phyloP scores from a whole-genome alignment of 2,329 filamentous ascomycete species.

The Xylariaceae sp. region DNA sequence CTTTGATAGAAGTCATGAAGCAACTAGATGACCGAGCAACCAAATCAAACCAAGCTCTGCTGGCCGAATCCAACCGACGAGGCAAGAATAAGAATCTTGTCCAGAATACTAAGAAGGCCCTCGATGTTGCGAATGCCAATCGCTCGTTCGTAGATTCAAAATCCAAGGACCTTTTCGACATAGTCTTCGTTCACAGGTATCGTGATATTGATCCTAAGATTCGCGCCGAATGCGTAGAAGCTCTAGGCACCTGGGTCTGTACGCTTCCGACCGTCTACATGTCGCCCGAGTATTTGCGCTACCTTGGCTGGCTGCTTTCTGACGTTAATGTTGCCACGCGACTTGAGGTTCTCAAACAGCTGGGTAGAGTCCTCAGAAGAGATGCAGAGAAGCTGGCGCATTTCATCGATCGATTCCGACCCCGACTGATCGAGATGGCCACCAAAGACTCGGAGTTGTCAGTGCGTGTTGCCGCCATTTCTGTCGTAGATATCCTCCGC shows the following conservation, averaged over 20 bases:
- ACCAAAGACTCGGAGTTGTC: conserved; percentile 76
- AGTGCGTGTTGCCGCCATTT: conserved; percentile 76
- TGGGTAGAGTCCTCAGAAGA: conserved; percentile 74
- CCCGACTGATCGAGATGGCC: conserved; percentile 88
- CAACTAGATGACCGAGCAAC: conserved; percentile 69
- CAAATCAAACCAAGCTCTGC: conserved; percentile 72
- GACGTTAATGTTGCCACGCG: conserved; percentile 72
- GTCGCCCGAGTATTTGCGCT: conserved; percentile 84
- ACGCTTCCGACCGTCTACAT: conserved; percentile 83
- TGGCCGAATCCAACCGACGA: conserved; percentile 68
- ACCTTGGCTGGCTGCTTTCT: conserved; percentile 92
- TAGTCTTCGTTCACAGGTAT: conserved; percentile 92
- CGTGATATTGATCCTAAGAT: conserved; percentile 90
- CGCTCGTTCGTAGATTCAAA: conserved; percentile 65
- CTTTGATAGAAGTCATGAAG: conserved; percentile 69
- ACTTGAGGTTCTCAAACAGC: conserved; percentile 80
- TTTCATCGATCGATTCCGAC: conserved; percentile 88
- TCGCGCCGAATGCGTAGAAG: conserved; percentile 80
- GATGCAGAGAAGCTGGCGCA: conserved; percentile 80
- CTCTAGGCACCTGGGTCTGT: conserved; percentile 84
- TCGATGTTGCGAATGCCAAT: conserved; percentile 66
- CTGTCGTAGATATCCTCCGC: conserved; percentile 76
- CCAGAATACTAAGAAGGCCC: conserved; percentile 65
- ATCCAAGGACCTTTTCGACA: conserved; percentile 84
- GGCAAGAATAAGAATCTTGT: conserved; percentile 75